Evolutionary conservation across 169 alveolate genomes (phyloP), one percentile per base, ranked within the genome.

Genomic region (Eimeria brunetti): DNA sequence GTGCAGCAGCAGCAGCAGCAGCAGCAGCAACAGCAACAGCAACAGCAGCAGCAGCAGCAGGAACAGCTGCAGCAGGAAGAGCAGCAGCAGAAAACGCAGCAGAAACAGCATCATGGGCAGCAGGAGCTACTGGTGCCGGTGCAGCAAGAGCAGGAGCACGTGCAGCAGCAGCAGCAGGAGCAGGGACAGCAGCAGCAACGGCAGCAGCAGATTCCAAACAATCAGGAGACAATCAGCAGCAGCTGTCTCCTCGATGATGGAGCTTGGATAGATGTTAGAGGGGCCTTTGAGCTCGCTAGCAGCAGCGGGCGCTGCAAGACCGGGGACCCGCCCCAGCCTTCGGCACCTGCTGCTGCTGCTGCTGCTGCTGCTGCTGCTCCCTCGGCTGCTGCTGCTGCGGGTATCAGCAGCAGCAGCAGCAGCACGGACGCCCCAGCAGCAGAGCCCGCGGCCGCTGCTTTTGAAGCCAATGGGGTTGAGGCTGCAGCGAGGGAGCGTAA

Each of bases 221-320:
- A 4, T n/a, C 51, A 49, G 33, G 89, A 80, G 89, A 22, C 14
- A 8, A 49, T 80, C 3, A 8, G 46, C 44, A 80, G 89, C 69
- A 80, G 89, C 89, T 20, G 58, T n/a, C 58, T 80, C 22, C 89
- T 80, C 8, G 89, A 80, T 14, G 89, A 80, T 27, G 89, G 89
- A 36, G 67, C 89, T 2, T 80, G 89, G 89, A 38, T 38, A 30
- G 24, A 80, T 14, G 44, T 49, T 2, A 24, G 67, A 22, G 89
- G 69, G 71, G 64, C 67, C 36, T 18, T 9, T n/a, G 75, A 64
- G 75, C 36, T 51, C 12, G 30, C 58, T 44, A 80, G 46, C 51
- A 83, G 90, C 90, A 56, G 76, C 76, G 8, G 41, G 49, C 67
- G 89, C 18, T 83, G 75, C 75, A 56, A n/a, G 49, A 76, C 36